Conservation (phyloP, 495 filamentous ascomycete genomes). For the Penicillium daleae region DNA sequence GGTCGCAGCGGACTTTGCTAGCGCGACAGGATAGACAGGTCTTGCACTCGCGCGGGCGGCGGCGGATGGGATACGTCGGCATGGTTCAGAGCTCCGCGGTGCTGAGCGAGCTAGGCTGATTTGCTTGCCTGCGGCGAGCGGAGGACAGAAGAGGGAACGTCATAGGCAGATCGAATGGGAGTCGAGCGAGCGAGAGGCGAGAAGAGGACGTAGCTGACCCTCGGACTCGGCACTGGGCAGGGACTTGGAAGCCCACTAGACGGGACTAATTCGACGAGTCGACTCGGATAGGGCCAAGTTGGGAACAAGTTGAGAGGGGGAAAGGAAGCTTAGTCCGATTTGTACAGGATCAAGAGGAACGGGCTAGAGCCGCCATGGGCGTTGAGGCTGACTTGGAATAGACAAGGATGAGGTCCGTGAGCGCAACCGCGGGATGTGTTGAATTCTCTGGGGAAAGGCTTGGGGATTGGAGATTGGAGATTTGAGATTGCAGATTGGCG, state of each 20-base stretch:
- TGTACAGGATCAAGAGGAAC: neutral
- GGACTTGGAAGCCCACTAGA: neutral
- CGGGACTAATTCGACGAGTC: neutral
- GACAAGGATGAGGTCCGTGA: conserved; percentile 12
- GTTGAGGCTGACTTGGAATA: neutral
- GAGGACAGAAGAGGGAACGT: conserved; percentile 21
- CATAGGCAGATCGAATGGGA: conserved; percentile 23
- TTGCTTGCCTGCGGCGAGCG: conserved; percentile 24
- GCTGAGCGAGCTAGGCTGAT: conserved; percentile 15
- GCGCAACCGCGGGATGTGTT: conserved; percentile 1
- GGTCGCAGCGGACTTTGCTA: conserved; percentile 68
- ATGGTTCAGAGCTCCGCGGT: conserved; percentile 30
- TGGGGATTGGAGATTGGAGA: conserved; percentile 4
- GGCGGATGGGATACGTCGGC: conserved; percentile 49
- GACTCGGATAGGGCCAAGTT: neutral
- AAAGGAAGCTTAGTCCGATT: conserved; percentile 1
- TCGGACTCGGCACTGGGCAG: neutral
- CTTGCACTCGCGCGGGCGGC: conserved; percentile 53
- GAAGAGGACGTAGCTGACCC: neutral
- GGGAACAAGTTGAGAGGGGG: neutral
- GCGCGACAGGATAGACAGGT: conserved; percentile 53
- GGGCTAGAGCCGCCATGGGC: conserved; percentile 12
- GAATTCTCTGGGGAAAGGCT: neutral
- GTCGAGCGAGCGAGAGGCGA: neutral
- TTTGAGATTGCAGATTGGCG: neutral